These are phyloP conservation scores for Solanum corneliomulleri DNA, from an alignment of 257 asterid species.

Conservation along the genomic window DNA sequence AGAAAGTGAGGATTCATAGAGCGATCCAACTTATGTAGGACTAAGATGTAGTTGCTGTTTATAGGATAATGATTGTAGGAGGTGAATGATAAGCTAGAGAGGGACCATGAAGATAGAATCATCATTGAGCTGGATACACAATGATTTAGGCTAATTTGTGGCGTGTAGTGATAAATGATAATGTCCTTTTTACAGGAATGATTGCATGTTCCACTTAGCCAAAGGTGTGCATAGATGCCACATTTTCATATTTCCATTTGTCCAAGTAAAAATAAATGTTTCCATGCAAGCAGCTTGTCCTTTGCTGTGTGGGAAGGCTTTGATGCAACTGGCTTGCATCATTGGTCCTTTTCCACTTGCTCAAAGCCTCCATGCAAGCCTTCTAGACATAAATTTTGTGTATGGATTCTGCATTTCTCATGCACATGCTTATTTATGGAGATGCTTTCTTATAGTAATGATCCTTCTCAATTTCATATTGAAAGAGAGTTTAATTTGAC, in stretches of 20 bases:
- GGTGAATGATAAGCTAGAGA: neutral
- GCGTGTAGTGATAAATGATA: neutral
- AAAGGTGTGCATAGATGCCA: neutral
- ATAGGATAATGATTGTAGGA: neutral
- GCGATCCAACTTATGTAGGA: neutral
- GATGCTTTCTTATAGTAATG: neutral
- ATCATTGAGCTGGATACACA: neutral
- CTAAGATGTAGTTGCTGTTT: neutral
- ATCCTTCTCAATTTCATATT: neutral
- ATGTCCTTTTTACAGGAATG: neutral
- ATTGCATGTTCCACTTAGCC: neutral
- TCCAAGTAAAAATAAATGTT: neutral
- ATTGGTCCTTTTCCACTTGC: neutral
- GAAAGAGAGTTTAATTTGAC: neutral
- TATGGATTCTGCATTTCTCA: neutral
- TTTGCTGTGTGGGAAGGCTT: neutral
- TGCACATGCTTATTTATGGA: neutral
- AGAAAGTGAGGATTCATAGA: neutral
- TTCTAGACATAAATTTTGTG: neutral
- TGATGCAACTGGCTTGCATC: neutral
- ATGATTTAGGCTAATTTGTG: neutral
- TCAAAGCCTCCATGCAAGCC: neutral
- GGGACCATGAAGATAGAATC: neutral
- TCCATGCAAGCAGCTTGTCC: neutral
- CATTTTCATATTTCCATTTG: neutral